phyloP scores from a whole-genome alignment of 2,329 filamentous ascomycete genomes.

The Aspergillus viridinutans region DNA sequence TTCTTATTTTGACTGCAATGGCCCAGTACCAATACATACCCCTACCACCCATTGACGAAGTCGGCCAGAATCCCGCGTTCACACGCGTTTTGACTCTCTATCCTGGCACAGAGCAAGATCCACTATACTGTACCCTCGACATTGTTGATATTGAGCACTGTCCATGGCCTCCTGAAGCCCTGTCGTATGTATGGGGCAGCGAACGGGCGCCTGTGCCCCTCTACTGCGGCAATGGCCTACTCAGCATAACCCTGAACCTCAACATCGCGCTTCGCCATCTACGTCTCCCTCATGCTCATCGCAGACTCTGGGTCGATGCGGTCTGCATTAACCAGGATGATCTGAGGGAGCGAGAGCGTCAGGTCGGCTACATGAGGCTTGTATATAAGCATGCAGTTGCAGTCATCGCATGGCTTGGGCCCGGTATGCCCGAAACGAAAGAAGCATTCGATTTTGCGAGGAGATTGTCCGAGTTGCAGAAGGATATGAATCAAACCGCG shows the following conservation, averaged over 20 bases:
- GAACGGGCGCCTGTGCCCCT: background rate
- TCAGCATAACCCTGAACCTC: background rate
- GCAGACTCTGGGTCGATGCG: background rate
- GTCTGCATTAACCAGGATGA: background rate
- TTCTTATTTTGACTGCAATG: background rate
- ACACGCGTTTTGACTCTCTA: background rate
- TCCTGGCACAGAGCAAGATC: background rate
- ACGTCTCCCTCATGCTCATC: background rate
- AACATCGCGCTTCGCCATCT: background rate
- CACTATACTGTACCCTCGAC: background rate
- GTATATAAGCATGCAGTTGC: background rate
- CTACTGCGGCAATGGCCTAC: background rate
- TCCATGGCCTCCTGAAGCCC: background rate
- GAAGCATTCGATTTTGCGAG: background rate
- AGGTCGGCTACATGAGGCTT: background rate
- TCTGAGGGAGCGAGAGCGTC: background rate
- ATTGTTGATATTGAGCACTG: background rate
- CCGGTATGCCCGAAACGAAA: background rate
- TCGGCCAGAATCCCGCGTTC: background rate
- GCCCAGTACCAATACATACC: background rate
- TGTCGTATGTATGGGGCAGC: background rate
- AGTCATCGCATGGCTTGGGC: background rate
- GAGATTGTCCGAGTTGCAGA: background rate
- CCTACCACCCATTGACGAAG: background rate
- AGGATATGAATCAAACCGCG: background rate